A percentile compares a stretch with the other conserved stretches of the same genome.
phyloP scores from a whole-genome alignment of 306 rosid species.

The Corylus heterophylla region DNA sequence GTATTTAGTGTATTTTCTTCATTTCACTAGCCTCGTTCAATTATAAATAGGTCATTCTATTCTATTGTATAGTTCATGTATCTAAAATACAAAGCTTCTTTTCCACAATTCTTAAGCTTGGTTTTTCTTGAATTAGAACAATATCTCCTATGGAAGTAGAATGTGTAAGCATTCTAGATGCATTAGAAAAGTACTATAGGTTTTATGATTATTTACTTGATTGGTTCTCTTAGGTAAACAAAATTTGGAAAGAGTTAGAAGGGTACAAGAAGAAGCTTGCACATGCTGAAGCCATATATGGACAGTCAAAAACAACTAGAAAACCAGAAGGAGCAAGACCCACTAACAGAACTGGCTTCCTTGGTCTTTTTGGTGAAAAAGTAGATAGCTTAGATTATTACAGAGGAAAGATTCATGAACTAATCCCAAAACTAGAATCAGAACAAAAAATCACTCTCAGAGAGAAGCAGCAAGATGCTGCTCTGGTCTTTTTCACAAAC shows the following conservation, averaged over 20 bases:
- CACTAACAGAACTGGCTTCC: constrained; percentile 68
- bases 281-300: constrained; percentile 68
- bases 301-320: constrained; percentile 49
- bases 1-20: no score
- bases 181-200: constrained; percentile 4
- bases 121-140: background rate
- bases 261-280: constrained; percentile 73
- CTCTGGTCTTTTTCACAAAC: constrained; percentile 68
- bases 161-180: constrained; percentile 7
- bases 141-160: background rate
- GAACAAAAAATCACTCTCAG: constrained; percentile 81
- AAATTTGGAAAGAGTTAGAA: constrained; percentile 65
- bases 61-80: no score
- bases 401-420: constrained; percentile 58
- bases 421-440: constrained; percentile 58
- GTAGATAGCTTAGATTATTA: constrained; percentile 79
- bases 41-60: no score
- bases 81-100: no score
- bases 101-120: no score
- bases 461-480: constrained; percentile 83
- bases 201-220: background rate
- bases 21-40: no score
- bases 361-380: constrained; percentile 72
- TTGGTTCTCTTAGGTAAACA: constrained; percentile 58
- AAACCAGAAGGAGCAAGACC: constrained; percentile 81